Base-by-base conservation (phyloP, 129 eudicot species). In the Flaveria brownii region DNA sequence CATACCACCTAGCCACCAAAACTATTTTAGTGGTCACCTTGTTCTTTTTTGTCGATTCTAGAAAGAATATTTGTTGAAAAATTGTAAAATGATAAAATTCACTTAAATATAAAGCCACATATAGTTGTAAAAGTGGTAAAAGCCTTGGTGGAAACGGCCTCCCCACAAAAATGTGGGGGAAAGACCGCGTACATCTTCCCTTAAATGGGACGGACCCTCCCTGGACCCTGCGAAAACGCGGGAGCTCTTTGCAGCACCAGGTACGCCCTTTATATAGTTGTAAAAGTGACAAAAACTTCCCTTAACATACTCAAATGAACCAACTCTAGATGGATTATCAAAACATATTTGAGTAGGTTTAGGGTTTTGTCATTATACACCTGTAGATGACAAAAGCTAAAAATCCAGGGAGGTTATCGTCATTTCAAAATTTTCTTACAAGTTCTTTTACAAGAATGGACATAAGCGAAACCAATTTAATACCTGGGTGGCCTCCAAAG, bases 61-160 rank as follows among this genome's bases (percentile, higher is more conserved):
- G 66, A 36, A 60, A 60, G 26, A 57, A 57, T n/a, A 25, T 60
- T 60, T 28, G 23, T 9, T 3, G 14, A 20, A 56, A 59, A 59
- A 11, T 59, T 23, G 30, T 59, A 23, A 23, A 23, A 59, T 59
- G 65, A 59, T 6, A 59, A 59, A 56, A 52, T 16, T 2, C 15
- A 25, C 65, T 23, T 59, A 23, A 59, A 23, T 25, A 22, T 22
- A 22, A 59, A 59, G 65, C 65, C 66, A 23, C n/a, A 12, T 2
- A 60, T 9, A 54, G 66, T 60, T 25, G 66, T 60, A 60, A 8
- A 60, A 60, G 10, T 25, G 66, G n/a, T n/a, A n/a, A n/a, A n/a
- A n/a, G n/a, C n/a, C n/a, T n/a, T n/a, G n/a, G n/a, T n/a, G n/a
- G n/a, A n/a, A n/a, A n/a, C n/a, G n/a, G n/a, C n/a, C n/a, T n/a